A percentile compares a stretch with the other conserved stretches of the same genome.
Conservation (phyloP, 345 rosid species). For the Euclidium syriacum region DNA sequence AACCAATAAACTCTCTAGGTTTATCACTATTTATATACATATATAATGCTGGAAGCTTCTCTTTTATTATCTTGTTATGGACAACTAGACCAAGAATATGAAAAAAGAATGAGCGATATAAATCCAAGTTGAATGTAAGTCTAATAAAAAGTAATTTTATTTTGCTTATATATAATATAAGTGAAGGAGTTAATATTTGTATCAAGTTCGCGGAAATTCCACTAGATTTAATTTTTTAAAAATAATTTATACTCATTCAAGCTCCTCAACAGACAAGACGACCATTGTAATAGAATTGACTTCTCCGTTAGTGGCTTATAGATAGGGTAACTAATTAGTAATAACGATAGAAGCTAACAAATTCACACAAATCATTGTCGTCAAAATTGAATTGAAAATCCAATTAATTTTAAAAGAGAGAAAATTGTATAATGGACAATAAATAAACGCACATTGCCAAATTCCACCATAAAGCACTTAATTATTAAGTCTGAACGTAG, state of each 20-base stretch:
- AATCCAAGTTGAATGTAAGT: background rate
- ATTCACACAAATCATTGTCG: slow-evolving; percentile 6
- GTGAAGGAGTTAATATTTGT: background rate
- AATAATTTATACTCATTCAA: background rate
- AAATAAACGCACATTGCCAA: slow-evolving; percentile 1
- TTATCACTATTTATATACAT: slow-evolving; percentile 1
- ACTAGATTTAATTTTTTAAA: background rate
- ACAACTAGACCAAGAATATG: background rate
- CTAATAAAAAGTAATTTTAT: background rate
- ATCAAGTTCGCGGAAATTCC: background rate
- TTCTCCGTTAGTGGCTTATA: background rate
- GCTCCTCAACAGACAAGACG: background rate
- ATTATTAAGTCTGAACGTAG: background rate
- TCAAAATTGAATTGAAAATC: background rate
- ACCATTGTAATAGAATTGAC: background rate
- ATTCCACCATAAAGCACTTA: slow-evolving; percentile 9
- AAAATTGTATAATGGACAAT: background rate
- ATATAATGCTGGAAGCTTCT: slow-evolving; percentile 20
- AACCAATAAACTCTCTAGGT: background rate
- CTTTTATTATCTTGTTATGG: background rate
- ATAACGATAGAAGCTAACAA: background rate
- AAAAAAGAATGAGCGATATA: background rate
- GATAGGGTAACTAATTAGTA: background rate
- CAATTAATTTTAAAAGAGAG: background rate
- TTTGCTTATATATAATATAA: background rate